Evolutionary conservation across 2,329 filamentous ascomycete species (phyloP), one percentile per base, ranked within the genome.

Genomic region (Macrophomina pseudophaseolina): DNA sequence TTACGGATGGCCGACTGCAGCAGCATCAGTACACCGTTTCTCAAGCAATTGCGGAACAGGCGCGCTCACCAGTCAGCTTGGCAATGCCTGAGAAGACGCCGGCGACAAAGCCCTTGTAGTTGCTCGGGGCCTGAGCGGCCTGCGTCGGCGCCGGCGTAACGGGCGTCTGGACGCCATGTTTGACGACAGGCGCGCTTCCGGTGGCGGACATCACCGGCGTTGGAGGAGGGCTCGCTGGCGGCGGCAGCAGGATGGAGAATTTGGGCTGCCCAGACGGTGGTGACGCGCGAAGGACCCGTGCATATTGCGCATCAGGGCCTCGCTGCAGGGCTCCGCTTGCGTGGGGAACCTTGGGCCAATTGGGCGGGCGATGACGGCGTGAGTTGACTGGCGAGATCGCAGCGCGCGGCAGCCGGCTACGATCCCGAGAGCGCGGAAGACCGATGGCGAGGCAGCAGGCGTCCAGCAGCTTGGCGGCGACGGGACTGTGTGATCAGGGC

Each of bases 61-160:
- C 35, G 38, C 28, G 80, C 86, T 72, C 80, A 94, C 93, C 92
- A 73, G 87, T 88, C 67, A 97, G 82, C 81, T 98, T 98, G 67
- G 94, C 90, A 74, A 98, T 90, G 30, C 95, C 95, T 44, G 92
- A 97, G 76, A 97, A 97, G 6, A 97, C 88, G n/a, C 95, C 95
- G 0, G 92, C 95, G 33, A 97, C 92, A 76, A 98, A 99, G n/a
- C 94, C 95, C 74, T 92, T 94, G 83, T 97, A 98, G 76, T 91
- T 90, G 71, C 83, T 86, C 72, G 76, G 74, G 35, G 72, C 69
- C 5, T 69, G 64, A 16, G 71, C 72, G 33, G 71, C 70, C 66
- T 72, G 72, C 53, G 71, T 67, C 28, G 70, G 67, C 70, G 72
- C 74, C 59, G 75, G 75, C 69, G 74, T 56, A 46, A 40, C 46